A percentile compares a stretch with the other conserved stretches of the same genome.
These are phyloP conservation scores for Cercospora sp. DNA, from an alignment of 2,329 filamentous ascomycete genomes.

Conservation along the genomic window DNA sequence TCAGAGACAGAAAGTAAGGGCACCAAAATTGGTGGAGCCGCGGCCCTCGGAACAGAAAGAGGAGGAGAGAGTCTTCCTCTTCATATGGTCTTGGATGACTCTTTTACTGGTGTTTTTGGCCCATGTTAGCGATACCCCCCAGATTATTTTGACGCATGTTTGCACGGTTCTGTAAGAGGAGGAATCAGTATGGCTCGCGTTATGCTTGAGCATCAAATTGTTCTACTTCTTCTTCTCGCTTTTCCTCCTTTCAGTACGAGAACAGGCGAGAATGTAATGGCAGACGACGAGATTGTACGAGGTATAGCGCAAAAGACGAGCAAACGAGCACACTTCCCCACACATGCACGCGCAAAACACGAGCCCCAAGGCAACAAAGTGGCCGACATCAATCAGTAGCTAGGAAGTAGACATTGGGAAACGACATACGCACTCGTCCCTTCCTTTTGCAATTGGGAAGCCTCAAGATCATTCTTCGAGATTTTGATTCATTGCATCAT, in stretches of 20 bases:
- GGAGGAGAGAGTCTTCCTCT: background rate
- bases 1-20: background rate
- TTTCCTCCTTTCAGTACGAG: background rate
- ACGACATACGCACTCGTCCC: background rate
- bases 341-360: background rate
- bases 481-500: background rate
- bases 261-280: background rate
- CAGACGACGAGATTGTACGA: background rate
- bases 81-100: background rate
- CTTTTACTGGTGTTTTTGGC: background rate
- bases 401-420: background rate
- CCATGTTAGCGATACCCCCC: conserved; percentile 1
- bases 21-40: background rate
- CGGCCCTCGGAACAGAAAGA: background rate
- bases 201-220: background rate
- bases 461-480: background rate
- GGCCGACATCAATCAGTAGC: background rate
- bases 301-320: background rate
- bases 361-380: background rate
- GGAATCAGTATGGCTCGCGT: background rate
- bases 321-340: background rate
- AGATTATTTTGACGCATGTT: background rate
- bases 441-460: background rate
- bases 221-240: background rate
- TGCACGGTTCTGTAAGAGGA: background rate